Percentiles rank a stretch among this genome's conserved stretches.
phyloP scores from a whole-genome alignment of 495 filamentous ascomycete species.

The Tuber melanosporum region DNA sequence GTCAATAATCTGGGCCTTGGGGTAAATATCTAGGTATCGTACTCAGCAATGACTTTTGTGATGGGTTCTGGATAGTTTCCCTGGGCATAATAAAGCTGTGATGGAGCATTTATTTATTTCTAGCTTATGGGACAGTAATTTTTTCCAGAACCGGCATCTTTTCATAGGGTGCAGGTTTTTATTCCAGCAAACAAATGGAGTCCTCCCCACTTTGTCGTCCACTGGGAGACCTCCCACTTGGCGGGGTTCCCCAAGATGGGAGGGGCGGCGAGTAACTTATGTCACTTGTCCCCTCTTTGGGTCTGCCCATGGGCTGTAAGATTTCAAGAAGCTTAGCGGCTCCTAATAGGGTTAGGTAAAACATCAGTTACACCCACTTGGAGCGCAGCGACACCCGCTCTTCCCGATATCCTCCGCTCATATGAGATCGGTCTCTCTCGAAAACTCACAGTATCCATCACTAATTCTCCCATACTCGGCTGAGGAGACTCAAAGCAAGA shows the following conservation, averaged over 20 bases:
- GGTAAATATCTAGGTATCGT: constrained; percentile 3
- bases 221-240: background rate
- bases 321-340: background rate
- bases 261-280: constrained; percentile 2
- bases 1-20: background rate
- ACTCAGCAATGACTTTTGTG: background rate
- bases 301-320: background rate
- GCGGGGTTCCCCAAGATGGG: background rate
- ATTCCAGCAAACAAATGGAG: constrained; percentile 1
- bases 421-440: background rate
- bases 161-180: background rate
- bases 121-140: background rate
- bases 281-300: background rate
- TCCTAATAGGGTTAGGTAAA: background rate
- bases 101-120: constrained; percentile 4
- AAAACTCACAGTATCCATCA: background rate
- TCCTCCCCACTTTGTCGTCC: background rate
- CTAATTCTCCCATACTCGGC: no score
- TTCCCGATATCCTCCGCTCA: background rate
- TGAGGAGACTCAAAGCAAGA: background rate
- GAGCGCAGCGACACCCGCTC: background rate
- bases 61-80: background rate
- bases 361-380: background rate
- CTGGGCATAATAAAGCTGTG: background rate
- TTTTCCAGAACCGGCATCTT: background rate